Evolutionary conservation across 805 yeast species (phyloP).

Genomic region (Ogataea wickerhamii): DNA sequence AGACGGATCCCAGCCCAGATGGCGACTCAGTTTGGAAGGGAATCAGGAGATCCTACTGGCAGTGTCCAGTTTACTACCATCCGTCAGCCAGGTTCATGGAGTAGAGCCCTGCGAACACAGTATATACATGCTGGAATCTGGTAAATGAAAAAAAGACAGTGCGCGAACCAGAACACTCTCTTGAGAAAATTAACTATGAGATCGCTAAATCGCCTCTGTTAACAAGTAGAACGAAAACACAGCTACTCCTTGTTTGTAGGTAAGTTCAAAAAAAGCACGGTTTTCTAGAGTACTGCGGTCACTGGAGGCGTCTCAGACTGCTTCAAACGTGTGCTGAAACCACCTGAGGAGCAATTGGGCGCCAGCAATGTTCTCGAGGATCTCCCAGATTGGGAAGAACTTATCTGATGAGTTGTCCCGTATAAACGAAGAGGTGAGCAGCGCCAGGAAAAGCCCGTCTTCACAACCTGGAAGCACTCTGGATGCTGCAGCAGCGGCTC

Average conservation of each 20-base stretch:
- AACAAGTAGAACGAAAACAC: no score
- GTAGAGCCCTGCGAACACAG: no score
- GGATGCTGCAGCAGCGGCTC: slow-evolving; percentile 28
- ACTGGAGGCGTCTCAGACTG: no score
- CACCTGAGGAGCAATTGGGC: background rate
- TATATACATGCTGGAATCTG: no score
- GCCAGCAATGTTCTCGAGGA: slow-evolving; percentile 46
- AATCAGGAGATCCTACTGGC: slow-evolving; percentile 63
- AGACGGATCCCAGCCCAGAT: slow-evolving; percentile 31
- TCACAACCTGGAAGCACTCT: slow-evolving; percentile 11
- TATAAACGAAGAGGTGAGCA: slow-evolving; percentile 31
- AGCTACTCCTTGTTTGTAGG: no score
- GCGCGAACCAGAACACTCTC: no score
- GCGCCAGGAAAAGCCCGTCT: slow-evolving; percentile 18
- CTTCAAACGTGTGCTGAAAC: no score
- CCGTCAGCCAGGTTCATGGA: slow-evolving; percentile 38
- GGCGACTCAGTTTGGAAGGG: slow-evolving; percentile 58
- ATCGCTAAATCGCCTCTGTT: background rate
- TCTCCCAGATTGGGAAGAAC: slow-evolving; percentile 61
- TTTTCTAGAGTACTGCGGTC: no score
- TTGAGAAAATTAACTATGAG: no score
- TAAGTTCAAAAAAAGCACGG: no score
- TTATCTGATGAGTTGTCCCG: slow-evolving; percentile 54
- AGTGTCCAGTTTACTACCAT: slow-evolving; percentile 63
- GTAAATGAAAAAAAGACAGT: no score